Evolutionary conservation across 176 grass and related monocot species (phyloP), one percentile per base, ranked within the genome.

Genomic region (Luzula sylvatica): DNA sequence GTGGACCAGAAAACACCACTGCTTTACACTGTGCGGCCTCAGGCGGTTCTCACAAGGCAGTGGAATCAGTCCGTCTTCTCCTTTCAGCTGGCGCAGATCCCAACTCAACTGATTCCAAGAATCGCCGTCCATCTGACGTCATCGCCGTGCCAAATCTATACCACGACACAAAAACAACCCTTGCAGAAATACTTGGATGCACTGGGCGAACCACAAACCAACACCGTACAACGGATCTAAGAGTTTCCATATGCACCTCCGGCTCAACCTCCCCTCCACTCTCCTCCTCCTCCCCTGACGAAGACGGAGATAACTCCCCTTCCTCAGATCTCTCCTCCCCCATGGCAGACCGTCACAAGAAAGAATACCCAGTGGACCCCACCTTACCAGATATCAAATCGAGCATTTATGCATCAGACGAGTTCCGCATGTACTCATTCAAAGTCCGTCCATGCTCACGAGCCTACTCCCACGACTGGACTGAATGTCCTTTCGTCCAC

Each of bases 401-500:
- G 65, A 80, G 83, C 42, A 72, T 87, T 30, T 94, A 83, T 3
- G 78, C 83, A 20, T 69, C 79, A 0, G 88, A 94, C 20, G 88
- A 94, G 65, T 94, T 94, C 57, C 83, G 88, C 65, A 94, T 94
- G 82, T 87, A 76, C 28, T 70, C 78, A 0, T 94, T 94, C 68
- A 94, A 94, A 67, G 78, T 94, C 42, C 71, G 87, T 0, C 82
- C 87, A 0, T 94, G 87, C 72, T 94, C 87, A 26, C 65, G 88
- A 30, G 88, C 88, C 1, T 87, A 87, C 61, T 87, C 82, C 2
- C 82, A 94, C 8, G 88, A 94, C 75, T 94, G 88, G 88, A 94
- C 88, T 0, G 88, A 94, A 72, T 94, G 82, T 61, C 88, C 88
- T 0, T 94, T 94, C 45, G 82, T 87, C 47, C 88, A 87, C 11